Evolutionary conservation across 2,329 filamentous ascomycete species (phyloP).

Genomic region (Aspergillus floridensis): DNA sequence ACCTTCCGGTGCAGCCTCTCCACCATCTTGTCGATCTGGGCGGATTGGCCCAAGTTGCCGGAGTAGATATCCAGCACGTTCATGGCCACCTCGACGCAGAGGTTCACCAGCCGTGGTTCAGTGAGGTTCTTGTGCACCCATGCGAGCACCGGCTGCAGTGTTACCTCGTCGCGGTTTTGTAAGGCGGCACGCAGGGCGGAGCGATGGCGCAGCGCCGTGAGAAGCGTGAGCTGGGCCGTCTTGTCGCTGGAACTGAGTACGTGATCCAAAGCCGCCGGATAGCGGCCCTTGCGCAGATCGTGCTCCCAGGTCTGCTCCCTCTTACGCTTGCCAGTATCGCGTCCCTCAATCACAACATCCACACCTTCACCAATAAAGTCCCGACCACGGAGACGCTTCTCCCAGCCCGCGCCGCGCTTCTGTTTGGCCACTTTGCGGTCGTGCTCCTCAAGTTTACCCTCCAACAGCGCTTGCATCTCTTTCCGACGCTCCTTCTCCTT

Average conservation of each 20-base stretch:
- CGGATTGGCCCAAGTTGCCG: slow-evolving; percentile 70
- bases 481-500: slow-evolving; percentile 73
- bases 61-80: slow-evolving; percentile 84
- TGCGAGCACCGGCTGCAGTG: slow-evolving; percentile 75
- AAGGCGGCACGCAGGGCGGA: slow-evolving; percentile 80
- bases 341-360: slow-evolving; percentile 80
- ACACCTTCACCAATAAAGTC: slow-evolving; percentile 81
- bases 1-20: slow-evolving; percentile 68
- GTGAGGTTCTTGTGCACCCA: slow-evolving; percentile 81
- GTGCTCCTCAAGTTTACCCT: slow-evolving; percentile 73
- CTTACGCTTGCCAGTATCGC: slow-evolving; percentile 60
- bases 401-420: slow-evolving; percentile 61
- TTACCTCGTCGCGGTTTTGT: slow-evolving; percentile 73
- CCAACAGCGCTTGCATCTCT: slow-evolving; percentile 78
- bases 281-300: slow-evolving; percentile 74
- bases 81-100: slow-evolving; percentile 80
- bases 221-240: slow-evolving; percentile 68
- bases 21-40: slow-evolving; percentile 69
- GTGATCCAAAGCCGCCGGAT: slow-evolving; percentile 72
- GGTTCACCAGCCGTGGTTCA: slow-evolving; percentile 74
- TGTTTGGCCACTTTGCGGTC: slow-evolving; percentile 70
- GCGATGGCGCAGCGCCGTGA: slow-evolving; percentile 83
- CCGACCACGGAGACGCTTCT: slow-evolving; percentile 64
- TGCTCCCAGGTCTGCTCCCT: slow-evolving; percentile 75
- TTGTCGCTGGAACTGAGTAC: slow-evolving; percentile 64